Base-by-base conservation (phyloP, 2,329 filamentous ascomycete genomes). In the Fusarium mangiferae region DNA sequence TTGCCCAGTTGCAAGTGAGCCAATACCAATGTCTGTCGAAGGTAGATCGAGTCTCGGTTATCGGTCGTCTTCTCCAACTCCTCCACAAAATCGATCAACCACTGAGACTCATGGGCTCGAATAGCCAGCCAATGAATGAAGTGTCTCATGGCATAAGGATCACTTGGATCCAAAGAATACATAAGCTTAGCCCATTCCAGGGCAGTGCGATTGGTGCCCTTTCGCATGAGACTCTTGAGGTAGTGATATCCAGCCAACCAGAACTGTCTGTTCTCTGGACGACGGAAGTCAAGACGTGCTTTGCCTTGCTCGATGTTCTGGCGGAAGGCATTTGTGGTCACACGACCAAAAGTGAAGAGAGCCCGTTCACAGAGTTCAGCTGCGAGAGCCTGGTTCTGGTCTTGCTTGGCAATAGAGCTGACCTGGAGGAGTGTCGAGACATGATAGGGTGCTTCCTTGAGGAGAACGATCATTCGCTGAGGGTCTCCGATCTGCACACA, bases 341-440 rank as follows among this genome's bases (percentile, higher is more conserved):
- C 93, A 42, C 96, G 90, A n/a, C 96, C 96, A 80, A 98, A 96
- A 0, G 94, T 93, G 84, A 98, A 98, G 11, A 99, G 88, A 0
- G 96, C 95, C 51, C 96, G 90, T 83, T 98, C 96, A 61, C 97
- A 90, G 4, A 98, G 88, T 78, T 98, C 95, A 7, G 94, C 92
- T 1, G 96, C 92, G 8, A 96, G 89, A 2, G 95, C 90, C 80
- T 95, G 92, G 79, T 98, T 96, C 60, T 94, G 91, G 79, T 98
- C 94, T 75, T 98, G 93, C 80, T 96, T 96, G 18, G 95, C 95
- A 56, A 98, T 93, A 80, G 94, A 94, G 70, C 94, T 97, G 35
- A 97, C 95, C 80, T 98, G 95, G 28, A 98, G 90, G n/a, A 98
- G 88, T 5, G 94, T 95, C 4, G 94, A 96, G 75, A 98, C 92